Evolutionary conservation across 306 rosid species (phyloP).

Genomic region (Oemleria cerasiformis): DNA sequence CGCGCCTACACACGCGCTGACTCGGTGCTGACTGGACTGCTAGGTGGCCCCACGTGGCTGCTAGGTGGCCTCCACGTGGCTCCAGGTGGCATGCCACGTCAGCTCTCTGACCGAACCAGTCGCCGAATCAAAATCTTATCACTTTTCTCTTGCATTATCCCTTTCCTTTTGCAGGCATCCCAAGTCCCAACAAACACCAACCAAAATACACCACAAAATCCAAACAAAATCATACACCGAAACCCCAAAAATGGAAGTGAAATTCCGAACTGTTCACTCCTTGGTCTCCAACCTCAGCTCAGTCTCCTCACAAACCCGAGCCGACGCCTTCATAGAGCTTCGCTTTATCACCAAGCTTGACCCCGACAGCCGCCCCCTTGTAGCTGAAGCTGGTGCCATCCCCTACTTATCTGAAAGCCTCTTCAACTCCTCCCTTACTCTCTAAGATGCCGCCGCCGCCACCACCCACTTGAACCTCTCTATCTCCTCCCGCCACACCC

Average conservation of each 20-base stretch:
- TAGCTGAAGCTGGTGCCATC: conserved; percentile 66
- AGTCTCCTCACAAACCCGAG: conserved; percentile 62
- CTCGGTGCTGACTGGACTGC: too few species aligned
- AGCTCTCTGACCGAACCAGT: too few species aligned
- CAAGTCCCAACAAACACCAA: not conserved
- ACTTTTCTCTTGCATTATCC: not conserved
- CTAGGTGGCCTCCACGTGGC: too few species aligned
- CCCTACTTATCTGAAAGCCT: conserved; percentile 72
- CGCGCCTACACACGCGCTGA: too few species aligned
- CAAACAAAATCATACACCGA: not conserved
- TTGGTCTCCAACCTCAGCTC: conserved; percentile 72
- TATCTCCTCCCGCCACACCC: conserved; percentile 50
- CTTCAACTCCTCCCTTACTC: conserved; percentile 43
- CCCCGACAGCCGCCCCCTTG: conserved; percentile 61
- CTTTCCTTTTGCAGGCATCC: too few species aligned
- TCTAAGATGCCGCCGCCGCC: conserved; percentile 89
- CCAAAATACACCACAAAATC: not conserved
- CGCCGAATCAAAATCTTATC: not conserved
- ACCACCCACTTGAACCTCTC: conserved; percentile 82
- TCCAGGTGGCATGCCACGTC: too few species aligned
- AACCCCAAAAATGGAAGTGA: conserved; percentile 45
- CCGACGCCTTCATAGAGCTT: conserved; percentile 59
- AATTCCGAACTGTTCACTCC: conserved; percentile 40
- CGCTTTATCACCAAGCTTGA: conserved; percentile 66
- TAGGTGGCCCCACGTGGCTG: too few species aligned